Evolutionary conservation across 805 yeast genomes (phyloP).

Genomic region (Teunomyces aglyptinius): DNA sequence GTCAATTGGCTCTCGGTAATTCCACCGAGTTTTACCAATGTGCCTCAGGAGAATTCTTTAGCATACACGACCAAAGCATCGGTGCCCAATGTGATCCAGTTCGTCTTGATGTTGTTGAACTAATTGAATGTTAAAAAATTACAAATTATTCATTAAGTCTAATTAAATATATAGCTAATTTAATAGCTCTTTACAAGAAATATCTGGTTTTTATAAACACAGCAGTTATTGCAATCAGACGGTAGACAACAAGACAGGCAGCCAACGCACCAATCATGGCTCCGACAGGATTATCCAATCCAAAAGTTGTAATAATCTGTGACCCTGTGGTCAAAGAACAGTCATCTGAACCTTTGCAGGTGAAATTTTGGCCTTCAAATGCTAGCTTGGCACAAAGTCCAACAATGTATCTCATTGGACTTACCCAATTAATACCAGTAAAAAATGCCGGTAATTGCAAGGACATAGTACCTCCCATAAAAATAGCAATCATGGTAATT

Average conservation of each 20-base stretch:
- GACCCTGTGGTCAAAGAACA: slow-evolving; percentile 33
- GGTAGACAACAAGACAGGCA: slow-evolving; percentile 33
- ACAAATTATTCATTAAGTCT: background rate
- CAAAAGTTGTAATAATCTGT: slow-evolving; percentile 30
- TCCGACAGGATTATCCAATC: slow-evolving; percentile 24
- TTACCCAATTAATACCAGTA: slow-evolving; percentile 22
- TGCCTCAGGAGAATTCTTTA: slow-evolving; percentile 39
- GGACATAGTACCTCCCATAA: slow-evolving; percentile 33
- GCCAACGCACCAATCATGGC: slow-evolving; percentile 34
- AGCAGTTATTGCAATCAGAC: slow-evolving; percentile 20
- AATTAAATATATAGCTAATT: background rate
- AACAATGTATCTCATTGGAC: slow-evolving; percentile 24
- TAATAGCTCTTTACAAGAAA: background rate
- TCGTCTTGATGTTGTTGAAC: slow-evolving; percentile 34
- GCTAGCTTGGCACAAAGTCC: slow-evolving; percentile 21
- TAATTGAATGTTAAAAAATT: slow-evolving; percentile 25
- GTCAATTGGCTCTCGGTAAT: slow-evolving; percentile 34
- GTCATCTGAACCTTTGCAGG: slow-evolving; percentile 11
- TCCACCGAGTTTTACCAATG: slow-evolving; percentile 36
- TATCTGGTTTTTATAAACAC: background rate
- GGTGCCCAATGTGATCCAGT: slow-evolving; percentile 38
- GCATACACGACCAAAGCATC: slow-evolving; percentile 33
- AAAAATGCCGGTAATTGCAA: slow-evolving; percentile 26
- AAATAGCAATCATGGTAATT: slow-evolving; percentile 20
- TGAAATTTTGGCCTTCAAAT: slow-evolving; percentile 16